Evolutionary conservation across 805 yeast genomes (phyloP), one percentile per base, ranked within the genome.

Genomic region (Barnettozyma sucrosica): DNA sequence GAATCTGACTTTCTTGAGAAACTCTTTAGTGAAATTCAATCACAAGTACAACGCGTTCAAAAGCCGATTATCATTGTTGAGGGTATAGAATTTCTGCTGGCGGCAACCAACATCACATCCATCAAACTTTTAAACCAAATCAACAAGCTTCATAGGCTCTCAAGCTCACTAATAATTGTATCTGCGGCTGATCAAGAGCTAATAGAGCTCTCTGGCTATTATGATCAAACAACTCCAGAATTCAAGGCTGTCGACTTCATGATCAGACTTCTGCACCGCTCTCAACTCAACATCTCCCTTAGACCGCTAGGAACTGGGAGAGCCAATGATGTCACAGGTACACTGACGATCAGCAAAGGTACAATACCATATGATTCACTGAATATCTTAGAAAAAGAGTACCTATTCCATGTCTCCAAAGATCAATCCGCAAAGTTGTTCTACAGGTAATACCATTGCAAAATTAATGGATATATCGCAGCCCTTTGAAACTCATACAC

Each of bases 261-360:
- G 21, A 63, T 69, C 3, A 74, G 73, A 47, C 51, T 80, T 20
- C 60, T 75, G 19, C 80, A 80, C 55, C 71, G 75, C 47, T 69
- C 86, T 0, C 69, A 71, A 28, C 51, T 80, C 37, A 69, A 79
- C 36, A 53, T 88, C n/a, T 69, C 74, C 19, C 59, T 88, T 32
- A 75, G 77, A 55, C 89, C 95, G 1, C 66, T 89, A 50, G 71
- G 76, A 3, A 87, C 96, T 0, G 96, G 96, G 0, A 72, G 88
- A 55, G 95, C 96, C 0, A 78, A 76, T 40, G 96, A 89, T 60
- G 76, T 86, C 3, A 83, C 95, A 0, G 96, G 96, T 1, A 71
- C 82, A 4, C 59, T 89, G 36, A 70, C 77, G 0, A 71, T 89
- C 0, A 65, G 81, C 0, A 68, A 66, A 43, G 96, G 96, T 0